Percentiles rank a stretch among this genome's conserved stretches.
Conservation (phyloP, 2,329 filamentous ascomycete genomes). For the Trichoderma sp. region DNA sequence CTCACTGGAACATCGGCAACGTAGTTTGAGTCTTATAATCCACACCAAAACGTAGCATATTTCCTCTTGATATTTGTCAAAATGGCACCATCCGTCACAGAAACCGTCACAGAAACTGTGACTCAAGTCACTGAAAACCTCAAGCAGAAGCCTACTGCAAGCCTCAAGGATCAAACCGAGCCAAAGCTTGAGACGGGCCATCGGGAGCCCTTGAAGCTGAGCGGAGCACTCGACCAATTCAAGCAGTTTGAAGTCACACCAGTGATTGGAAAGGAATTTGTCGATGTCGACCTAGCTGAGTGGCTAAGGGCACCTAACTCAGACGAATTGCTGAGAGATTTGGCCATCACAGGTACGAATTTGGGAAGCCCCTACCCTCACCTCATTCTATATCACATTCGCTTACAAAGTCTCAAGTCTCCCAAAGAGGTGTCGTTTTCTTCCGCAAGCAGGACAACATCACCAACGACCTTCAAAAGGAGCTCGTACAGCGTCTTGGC, state of each 20-base stretch:
- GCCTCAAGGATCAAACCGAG: not conserved
- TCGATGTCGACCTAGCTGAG: slow-evolving; percentile 38
- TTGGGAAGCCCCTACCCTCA: not conserved
- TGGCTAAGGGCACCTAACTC: slow-evolving; percentile 39
- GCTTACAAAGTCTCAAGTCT: slow-evolving; percentile 26
- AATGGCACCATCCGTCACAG: slow-evolving; percentile 11
- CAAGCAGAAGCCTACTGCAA: not conserved
- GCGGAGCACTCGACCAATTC: slow-evolving; percentile 38
- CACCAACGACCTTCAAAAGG: slow-evolving; percentile 40
- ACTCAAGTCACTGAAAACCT: not conserved
- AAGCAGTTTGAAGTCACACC: slow-evolving; percentile 46
- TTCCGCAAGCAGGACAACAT: slow-evolving; percentile 38
- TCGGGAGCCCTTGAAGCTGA: slow-evolving; percentile 16
- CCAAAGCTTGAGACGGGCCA: not conserved
- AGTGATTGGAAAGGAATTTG: slow-evolving; percentile 52
- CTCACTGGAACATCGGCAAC: not conserved
- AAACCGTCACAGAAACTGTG: not conserved
- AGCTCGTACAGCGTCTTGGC: slow-evolving; percentile 40
- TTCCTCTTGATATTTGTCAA: not conserved
- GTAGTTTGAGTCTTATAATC: not conserved
- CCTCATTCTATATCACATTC: not conserved
- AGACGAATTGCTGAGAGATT: slow-evolving; percentile 53
- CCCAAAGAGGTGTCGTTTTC: slow-evolving; percentile 42
- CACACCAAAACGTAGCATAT: not conserved
- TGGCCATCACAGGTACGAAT: slow-evolving; percentile 49